Conservation (phyloP, 2,329 filamentous ascomycete species). For the Ilyonectria mors-panacis region DNA sequence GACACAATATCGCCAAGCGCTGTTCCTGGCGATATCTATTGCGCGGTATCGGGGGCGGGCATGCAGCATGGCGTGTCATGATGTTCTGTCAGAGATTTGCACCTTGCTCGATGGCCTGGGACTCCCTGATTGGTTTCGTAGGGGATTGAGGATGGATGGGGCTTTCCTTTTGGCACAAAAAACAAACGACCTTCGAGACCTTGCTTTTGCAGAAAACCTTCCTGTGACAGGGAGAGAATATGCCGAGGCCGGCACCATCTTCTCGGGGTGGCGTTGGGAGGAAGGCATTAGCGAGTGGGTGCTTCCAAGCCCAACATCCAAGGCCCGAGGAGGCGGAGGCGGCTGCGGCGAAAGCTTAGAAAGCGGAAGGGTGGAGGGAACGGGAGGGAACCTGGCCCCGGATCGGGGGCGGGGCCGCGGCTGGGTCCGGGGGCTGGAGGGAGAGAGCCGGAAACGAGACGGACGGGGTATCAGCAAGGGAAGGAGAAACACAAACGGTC, state of each 20-base stretch:
- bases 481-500: slow-evolving; percentile 11
- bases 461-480: not conserved
- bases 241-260: slow-evolving; percentile 42
- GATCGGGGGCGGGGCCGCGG: slow-evolving; percentile 20
- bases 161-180: slow-evolving; percentile 68
- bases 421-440: slow-evolving; percentile 1
- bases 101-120: slow-evolving; percentile 55
- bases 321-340: slow-evolving; percentile 29
- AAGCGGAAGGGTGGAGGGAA: slow-evolving; percentile 16
- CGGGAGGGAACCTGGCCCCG: slow-evolving; percentile 21
- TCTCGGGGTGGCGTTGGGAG: slow-evolving; percentile 58
- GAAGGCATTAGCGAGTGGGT: slow-evolving; percentile 60
- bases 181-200: slow-evolving; percentile 67
- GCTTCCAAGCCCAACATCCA: slow-evolving; percentile 36
- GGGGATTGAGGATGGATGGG: slow-evolving; percentile 60
- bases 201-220: slow-evolving; percentile 67
- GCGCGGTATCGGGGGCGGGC: slow-evolving; percentile 64
- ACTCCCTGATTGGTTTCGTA: slow-evolving; percentile 52
- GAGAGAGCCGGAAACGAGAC: not conserved
- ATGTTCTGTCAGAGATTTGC: slow-evolving; percentile 59
- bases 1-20: slow-evolving; percentile 48
- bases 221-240: slow-evolving; percentile 28
- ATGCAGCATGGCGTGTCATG: slow-evolving; percentile 55
- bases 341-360: slow-evolving; percentile 10
- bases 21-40: slow-evolving; percentile 61